Base-by-base conservation (phyloP, 148 eudicot genomes). In the Persicaria maculosa region DNA sequence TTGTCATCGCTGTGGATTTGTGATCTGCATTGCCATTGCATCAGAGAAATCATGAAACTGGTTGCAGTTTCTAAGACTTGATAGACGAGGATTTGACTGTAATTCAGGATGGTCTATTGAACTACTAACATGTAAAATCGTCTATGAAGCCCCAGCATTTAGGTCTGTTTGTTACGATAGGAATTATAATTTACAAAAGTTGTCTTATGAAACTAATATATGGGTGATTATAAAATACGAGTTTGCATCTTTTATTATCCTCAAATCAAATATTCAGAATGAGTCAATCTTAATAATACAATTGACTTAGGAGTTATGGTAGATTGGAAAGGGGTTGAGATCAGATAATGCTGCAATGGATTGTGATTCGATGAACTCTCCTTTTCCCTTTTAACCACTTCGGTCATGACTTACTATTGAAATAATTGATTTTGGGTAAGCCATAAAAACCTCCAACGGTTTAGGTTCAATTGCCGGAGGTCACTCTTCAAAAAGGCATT, bases 331-430 rank as follows among this genome's bases (percentile, higher is more conserved):
- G 46, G 46, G 46, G 7, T 65, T 40, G 70, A n/a, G 5, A 62
- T 9, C 4, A 65, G 70, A 36, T 17, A 17, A 65, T 65, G 46
- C 1, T 1, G 3, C 43, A 14, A 40, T 14, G 31, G 5, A 36
- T 19, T 5, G 14, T 36, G 47, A 15, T 64, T 25, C 46, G 46
- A 43, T 65, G 5, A 5, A 7, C 47, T 57, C 62, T 12, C 10
- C 68, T 62, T 64, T 46, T 65, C 70, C n/a, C 9, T 65, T 65
- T 40, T 40, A 65, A 40, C 31, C 47, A 62, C 44, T 36, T 65
- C 16, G 10, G 9, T 40, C 19, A 40, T 43, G 47, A 20, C 19
- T 43, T 65, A 59, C 65, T 22, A 31, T 31, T 31, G 1, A 22
- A 22, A 59, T 59, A 22, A 22, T 59, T 20, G 22, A 54, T 2